These are phyloP conservation scores for Wickerhamomyces alni DNA, from an alignment of 805 yeast species.

Conservation along the genomic window DNA sequence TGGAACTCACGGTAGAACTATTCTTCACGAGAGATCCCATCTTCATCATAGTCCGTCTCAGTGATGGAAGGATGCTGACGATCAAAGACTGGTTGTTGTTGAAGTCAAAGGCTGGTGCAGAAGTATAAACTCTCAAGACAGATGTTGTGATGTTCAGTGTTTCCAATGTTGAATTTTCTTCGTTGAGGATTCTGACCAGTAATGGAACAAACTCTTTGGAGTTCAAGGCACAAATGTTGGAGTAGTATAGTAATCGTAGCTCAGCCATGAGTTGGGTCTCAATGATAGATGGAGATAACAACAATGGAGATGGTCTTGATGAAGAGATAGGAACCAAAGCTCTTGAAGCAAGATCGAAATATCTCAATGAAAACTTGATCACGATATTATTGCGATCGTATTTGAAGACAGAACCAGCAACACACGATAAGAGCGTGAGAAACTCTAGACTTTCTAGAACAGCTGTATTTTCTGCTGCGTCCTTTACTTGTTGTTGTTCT, in stretches of 20 bases:
- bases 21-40: slow-evolving; percentile 14
- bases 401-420: slow-evolving; percentile 26
- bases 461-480: slow-evolving; percentile 15
- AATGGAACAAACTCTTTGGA: slow-evolving; percentile 16
- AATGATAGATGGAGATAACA: slow-evolving; percentile 9
- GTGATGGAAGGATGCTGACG: slow-evolving; percentile 22
- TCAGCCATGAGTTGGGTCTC: slow-evolving; percentile 21
- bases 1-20: slow-evolving; percentile 12
- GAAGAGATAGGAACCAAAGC: slow-evolving; percentile 19
- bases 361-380: slow-evolving; percentile 23
- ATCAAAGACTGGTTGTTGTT: slow-evolving; percentile 22
- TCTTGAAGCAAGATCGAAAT: slow-evolving; percentile 14
- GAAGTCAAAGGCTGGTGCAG: slow-evolving; percentile 22
- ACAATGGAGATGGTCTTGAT: slow-evolving; percentile 11
- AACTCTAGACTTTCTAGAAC: slow-evolving; percentile 25
- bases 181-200: slow-evolving; percentile 20
- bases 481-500: slow-evolving; percentile 13
- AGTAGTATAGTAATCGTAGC: slow-evolving; percentile 25
- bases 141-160: slow-evolving; percentile 30
- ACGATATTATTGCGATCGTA: slow-evolving; percentile 22
- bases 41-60: slow-evolving; percentile 24
- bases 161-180: slow-evolving; percentile 26
- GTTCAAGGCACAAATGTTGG: slow-evolving; percentile 19
- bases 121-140: slow-evolving; percentile 29
- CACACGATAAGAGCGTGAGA: slow-evolving; percentile 25